phyloP scores from a whole-genome alignment of 805 yeast species.

The Candida coleopterorum region DNA sequence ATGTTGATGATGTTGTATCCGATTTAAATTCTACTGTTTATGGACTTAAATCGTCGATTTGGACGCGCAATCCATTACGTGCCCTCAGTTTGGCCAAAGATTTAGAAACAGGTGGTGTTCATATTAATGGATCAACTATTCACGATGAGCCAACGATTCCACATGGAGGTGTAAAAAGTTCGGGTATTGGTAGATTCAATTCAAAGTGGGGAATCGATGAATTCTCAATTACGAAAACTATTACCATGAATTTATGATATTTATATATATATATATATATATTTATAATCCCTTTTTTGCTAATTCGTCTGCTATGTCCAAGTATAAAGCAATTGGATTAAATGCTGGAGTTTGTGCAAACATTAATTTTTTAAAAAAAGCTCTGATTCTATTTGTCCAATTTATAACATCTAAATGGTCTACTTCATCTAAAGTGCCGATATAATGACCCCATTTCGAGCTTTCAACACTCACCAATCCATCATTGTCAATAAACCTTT shows the following conservation, averaged over 20 bases:
- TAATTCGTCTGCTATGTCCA: constrained; percentile 60
- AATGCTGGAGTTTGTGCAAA: constrained; percentile 39
- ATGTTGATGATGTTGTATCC: constrained; percentile 15
- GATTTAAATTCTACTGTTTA: constrained; percentile 22
- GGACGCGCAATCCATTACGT: constrained; percentile 32
- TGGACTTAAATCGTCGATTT: constrained; percentile 41
- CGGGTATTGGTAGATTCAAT: constrained; percentile 36
- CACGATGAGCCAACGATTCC: constrained; percentile 35
- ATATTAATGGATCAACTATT: constrained; percentile 29
- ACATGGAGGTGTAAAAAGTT: constrained; percentile 42
- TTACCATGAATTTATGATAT: constrained; percentile 19
- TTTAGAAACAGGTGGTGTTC: constrained; percentile 40
- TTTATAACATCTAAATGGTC: constrained; percentile 87
- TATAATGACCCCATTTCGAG: constrained; percentile 77
- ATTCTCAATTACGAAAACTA: constrained; percentile 32
- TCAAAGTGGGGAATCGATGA: constrained; percentile 41
- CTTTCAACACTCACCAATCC: constrained; percentile 80
- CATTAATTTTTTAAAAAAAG: constrained; percentile 26
- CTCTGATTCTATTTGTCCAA: constrained; percentile 59
- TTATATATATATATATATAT: constrained; percentile 7
- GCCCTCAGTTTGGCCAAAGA: constrained; percentile 29
- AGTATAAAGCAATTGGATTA: constrained; percentile 65
- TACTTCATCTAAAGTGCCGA: constrained; percentile 71
- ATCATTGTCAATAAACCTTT: constrained; percentile 56
- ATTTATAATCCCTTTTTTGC: constrained; percentile 45